Conservation (phyloP, 2,329 filamentous ascomycete genomes). For the Myriosclerotinia curreyana region DNA sequence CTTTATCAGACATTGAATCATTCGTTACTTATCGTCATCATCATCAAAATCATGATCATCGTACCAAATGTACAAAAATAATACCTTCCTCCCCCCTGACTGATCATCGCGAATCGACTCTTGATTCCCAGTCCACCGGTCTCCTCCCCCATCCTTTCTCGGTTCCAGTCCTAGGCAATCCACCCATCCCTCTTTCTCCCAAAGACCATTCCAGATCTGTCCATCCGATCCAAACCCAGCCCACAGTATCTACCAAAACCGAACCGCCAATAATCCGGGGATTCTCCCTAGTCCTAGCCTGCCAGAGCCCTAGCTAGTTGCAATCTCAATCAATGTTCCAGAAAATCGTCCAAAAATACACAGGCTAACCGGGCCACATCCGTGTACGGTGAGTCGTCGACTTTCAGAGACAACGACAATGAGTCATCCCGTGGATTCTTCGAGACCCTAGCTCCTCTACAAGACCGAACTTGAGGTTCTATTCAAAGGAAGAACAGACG, state of each 20-base stretch:
- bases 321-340: constrained; percentile 29
- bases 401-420: constrained; percentile 12
- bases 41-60: constrained; percentile 20
- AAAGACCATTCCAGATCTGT: neutral
- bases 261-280: constrained; percentile 13
- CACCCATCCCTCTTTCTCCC: constrained; percentile 6
- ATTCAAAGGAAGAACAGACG: neutral
- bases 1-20: neutral
- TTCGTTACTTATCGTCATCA: constrained; percentile 1
- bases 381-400: constrained; percentile 30
- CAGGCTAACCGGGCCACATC: constrained; percentile 35
- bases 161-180: neutral
- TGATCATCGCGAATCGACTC: constrained; percentile 5
- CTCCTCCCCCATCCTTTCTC: constrained; percentile 1
- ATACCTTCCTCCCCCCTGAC: neutral
- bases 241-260: constrained; percentile 10
- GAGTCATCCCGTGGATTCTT: constrained; percentile 21
- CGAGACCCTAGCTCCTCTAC: constrained; percentile 24
- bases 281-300: neutral
- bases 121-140: neutral
- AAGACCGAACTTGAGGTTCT: constrained; percentile 33
- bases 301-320: neutral
- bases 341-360: constrained; percentile 38
- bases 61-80: constrained; percentile 18
- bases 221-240: constrained; percentile 16